These are phyloP conservation scores for Rosa chinensis DNA, from an alignment of 306 rosid species.

Conservation along the genomic window DNA sequence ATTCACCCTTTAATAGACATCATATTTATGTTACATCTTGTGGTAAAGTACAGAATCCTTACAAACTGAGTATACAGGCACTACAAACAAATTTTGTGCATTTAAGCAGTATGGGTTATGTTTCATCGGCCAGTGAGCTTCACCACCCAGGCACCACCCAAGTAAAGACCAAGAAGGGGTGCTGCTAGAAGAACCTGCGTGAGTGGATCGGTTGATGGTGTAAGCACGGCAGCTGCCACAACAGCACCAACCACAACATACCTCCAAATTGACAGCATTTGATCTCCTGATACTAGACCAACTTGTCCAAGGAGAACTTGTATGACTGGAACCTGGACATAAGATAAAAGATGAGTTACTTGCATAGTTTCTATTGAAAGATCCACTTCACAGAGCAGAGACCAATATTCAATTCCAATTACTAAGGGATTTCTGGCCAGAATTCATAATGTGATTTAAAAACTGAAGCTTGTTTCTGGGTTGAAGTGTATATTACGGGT, in stretches of 20 bases:
- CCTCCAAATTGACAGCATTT: conserved; percentile 97
- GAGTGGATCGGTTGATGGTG: conserved; percentile 89
- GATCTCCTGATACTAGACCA: conserved; percentile 82
- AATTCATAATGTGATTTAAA: neutral
- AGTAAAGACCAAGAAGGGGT: conserved; percentile 78
- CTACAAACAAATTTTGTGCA: neutral
- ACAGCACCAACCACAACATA: conserved; percentile 95
- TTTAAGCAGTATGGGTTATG: neutral
- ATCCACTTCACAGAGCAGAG: neutral
- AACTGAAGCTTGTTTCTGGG: neutral
- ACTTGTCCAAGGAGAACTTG: conserved; percentile 82
- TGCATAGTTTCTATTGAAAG: neutral
- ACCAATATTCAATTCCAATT: neutral
- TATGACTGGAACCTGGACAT: conserved; percentile 74
- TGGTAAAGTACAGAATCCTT: conserved; percentile 43
- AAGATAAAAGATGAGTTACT: conserved; percentile 7
- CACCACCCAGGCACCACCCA: conserved; percentile 95
- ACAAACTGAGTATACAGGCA: neutral
- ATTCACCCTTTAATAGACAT: conserved; percentile 15
- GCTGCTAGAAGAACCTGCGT: conserved; percentile 87
- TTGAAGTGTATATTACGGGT: neutral
- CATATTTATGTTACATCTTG: conserved; percentile 27
- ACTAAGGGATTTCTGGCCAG: neutral
- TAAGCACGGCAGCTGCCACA: conserved; percentile 81
- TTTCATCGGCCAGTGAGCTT: conserved; percentile 72